A percentile compares a stretch with the other conserved stretches of the same genome.
Evolutionary conservation across 2,329 filamentous ascomycete genomes (phyloP).

Genomic region (Fusarium goolgardi): DNA sequence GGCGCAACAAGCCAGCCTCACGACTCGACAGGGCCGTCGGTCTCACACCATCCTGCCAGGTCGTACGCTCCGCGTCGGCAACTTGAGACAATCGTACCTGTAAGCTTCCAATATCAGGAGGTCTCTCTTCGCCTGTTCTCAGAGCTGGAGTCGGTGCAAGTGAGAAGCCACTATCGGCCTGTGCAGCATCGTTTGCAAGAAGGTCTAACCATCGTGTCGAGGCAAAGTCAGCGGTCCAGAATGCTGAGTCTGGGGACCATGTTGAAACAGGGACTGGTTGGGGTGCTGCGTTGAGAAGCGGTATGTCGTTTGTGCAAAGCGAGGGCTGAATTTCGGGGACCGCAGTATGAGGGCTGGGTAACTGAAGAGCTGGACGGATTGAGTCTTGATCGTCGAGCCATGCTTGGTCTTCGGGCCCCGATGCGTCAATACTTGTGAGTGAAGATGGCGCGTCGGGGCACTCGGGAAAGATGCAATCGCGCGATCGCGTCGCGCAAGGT

Average conservation of each 20-base stretch:
- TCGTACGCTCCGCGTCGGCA: neutral
- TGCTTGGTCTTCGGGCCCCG: neutral
- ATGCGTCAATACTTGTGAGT: neutral
- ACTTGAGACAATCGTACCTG: neutral
- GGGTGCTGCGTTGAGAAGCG: neutral
- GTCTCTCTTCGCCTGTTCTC: neutral
- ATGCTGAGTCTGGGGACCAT: neutral
- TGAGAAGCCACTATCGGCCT: neutral
- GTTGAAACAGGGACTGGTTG: neutral
- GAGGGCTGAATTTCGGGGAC: neutral
- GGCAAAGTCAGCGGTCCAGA: neutral
- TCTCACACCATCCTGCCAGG: neutral
- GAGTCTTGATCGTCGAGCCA: neutral
- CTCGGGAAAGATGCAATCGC: neutral
- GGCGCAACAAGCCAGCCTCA: neutral
- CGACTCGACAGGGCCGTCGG: neutral
- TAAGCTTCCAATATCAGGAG: neutral
- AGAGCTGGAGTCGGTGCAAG: neutral
- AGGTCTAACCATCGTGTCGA: neutral
- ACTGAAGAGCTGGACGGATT: neutral
- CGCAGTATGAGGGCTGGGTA: neutral
- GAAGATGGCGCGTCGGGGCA: neutral
- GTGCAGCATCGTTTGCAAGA: neutral
- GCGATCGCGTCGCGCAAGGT: neutral
- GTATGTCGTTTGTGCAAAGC: neutral